Conservation (phyloP, 495 filamentous ascomycete species). For the Neurospora sp. region DNA sequence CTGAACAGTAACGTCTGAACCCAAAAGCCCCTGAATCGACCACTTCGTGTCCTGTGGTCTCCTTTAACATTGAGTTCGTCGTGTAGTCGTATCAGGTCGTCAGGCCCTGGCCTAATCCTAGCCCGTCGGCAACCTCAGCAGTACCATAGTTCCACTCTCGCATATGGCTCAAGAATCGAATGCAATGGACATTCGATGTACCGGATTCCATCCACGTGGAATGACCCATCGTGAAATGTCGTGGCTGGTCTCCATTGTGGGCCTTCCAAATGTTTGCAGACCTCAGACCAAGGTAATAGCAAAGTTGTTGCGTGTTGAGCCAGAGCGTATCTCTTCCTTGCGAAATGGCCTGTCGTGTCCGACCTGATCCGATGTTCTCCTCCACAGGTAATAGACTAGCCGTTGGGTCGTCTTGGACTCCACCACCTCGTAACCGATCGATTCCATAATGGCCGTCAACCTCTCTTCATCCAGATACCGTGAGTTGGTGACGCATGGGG, state of each 20-base stretch:
- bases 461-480: conserved; percentile 74
- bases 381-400: conserved; percentile 85
- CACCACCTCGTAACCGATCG: conserved; percentile 58
- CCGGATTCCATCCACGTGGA: not conserved
- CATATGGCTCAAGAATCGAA: not conserved
- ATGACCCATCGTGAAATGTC: not conserved
- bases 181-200: not conserved
- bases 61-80: not conserved
- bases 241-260: not conserved
- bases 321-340: conserved; percentile 67
- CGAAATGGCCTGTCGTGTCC: conserved; percentile 18
- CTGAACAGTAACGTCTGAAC: not conserved
- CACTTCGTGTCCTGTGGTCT: not conserved
- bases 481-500: conserved; percentile 83
- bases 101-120: not conserved
- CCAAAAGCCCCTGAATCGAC: not conserved
- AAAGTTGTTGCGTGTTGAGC: conserved; percentile 78
- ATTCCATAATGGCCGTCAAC: conserved; percentile 61
- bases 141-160: not conserved
- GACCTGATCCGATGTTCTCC: conserved; percentile 16
- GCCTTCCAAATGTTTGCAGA: not conserved
- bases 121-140: not conserved
- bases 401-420: conserved; percentile 67
- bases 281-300: conserved; percentile 50
- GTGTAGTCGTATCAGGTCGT: not conserved